Evolutionary conservation across 805 yeast genomes (phyloP).

Genomic region (Scheffersomyces spartinae): DNA sequence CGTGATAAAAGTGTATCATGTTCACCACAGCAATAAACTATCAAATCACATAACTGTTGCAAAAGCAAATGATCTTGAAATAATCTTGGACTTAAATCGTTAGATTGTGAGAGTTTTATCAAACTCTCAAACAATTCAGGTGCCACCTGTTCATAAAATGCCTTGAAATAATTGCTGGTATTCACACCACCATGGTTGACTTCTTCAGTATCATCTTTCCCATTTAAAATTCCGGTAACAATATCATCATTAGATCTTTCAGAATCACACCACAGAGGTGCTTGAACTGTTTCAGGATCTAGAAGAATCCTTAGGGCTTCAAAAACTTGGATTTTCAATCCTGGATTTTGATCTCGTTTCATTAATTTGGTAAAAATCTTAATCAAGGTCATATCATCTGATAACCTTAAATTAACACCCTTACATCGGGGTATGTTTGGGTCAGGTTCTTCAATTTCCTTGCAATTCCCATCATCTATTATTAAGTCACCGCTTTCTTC

Average conservation of each 20-base stretch:
- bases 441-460: constrained; percentile 1
- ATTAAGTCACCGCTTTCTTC: constrained; percentile 8
- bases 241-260: constrained; percentile 1
- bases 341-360: constrained; percentile 51
- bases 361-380: constrained; percentile 47
- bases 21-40: constrained; percentile 53
- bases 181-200: constrained; percentile 11
- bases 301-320: constrained; percentile 72
- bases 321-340: constrained; percentile 68
- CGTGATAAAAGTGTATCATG: constrained; percentile 50
- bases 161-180: constrained; percentile 36
- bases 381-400: constrained; percentile 50
- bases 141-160: constrained; percentile 56
- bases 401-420: constrained; percentile 19
- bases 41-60: constrained; percentile 58
- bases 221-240: constrained; percentile 4
- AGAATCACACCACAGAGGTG: constrained; percentile 5
- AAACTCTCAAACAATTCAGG: constrained; percentile 42
- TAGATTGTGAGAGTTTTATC: constrained; percentile 16
- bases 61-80: constrained; percentile 30
- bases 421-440: constrained; percentile 1
- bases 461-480: constrained; percentile 1
- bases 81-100: constrained; percentile 2
- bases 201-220: constrained; percentile 4
- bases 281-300: constrained; percentile 38